These are phyloP conservation scores for Xylogone sp. DNA, from an alignment of 2,329 filamentous ascomycete species.

Conservation along the genomic window DNA sequence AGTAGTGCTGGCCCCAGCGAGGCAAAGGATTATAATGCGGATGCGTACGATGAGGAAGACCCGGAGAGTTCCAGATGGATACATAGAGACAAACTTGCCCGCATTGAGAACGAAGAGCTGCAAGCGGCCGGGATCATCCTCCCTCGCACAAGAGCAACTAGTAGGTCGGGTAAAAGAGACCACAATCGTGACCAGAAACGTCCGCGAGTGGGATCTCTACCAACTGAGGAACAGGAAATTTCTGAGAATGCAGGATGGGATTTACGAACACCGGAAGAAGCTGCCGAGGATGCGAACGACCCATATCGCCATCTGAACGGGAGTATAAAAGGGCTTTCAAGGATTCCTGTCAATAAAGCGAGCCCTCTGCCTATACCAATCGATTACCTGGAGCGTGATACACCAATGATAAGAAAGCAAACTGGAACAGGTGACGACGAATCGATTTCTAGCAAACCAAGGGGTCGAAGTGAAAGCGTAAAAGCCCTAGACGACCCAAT, in stretches of 20 bases:
- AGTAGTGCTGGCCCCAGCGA: slow-evolving; percentile 24
- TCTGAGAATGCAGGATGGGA: slow-evolving; percentile 58
- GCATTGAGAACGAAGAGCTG: slow-evolving; percentile 76
- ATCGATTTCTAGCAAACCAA: slow-evolving; percentile 56
- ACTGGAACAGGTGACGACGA: slow-evolving; percentile 55
- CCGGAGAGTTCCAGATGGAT: slow-evolving; percentile 75
- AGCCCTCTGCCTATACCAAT: slow-evolving; percentile 74
- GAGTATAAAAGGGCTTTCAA: slow-evolving; percentile 62
- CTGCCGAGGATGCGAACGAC: slow-evolving; percentile 55
- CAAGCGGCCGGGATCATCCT: slow-evolving; percentile 71
- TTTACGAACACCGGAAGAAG: slow-evolving; percentile 73
- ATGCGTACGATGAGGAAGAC: slow-evolving; percentile 30
- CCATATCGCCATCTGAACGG: slow-evolving; percentile 49
- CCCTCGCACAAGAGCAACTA: slow-evolving; percentile 49
- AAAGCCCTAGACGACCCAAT: slow-evolving; percentile 51
- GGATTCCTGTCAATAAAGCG: slow-evolving; percentile 80
- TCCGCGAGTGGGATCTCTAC: slow-evolving; percentile 31
- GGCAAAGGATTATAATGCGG: slow-evolving; percentile 14
- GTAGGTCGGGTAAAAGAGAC: slow-evolving; percentile 40
- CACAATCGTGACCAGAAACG: slow-evolving; percentile 35
- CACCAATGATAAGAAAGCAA: slow-evolving; percentile 58
- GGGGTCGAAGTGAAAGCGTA: slow-evolving; percentile 67
- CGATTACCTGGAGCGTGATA: slow-evolving; percentile 71
- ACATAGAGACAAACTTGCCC: slow-evolving; percentile 77
- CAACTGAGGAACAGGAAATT: slow-evolving; percentile 33